These are phyloP conservation scores for Sphaerulina musiva DNA, from an alignment of 2,329 filamentous ascomycete species.

Conservation along the genomic window DNA sequence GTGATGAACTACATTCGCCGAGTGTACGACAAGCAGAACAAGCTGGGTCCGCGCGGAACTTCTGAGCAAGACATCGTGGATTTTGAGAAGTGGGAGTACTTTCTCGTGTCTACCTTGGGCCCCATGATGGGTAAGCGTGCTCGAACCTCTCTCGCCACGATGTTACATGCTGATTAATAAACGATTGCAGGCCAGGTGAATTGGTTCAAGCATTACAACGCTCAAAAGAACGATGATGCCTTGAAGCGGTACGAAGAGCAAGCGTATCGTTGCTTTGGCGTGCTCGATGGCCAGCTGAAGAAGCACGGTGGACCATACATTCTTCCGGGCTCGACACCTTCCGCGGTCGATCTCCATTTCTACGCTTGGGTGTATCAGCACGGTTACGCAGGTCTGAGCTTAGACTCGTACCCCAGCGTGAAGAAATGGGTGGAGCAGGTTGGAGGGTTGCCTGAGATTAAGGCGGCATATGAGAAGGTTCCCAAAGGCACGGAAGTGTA, in stretches of 20 bases:
- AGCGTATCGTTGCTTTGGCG: slow-evolving; percentile 38
- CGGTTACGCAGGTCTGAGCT: slow-evolving; percentile 35
- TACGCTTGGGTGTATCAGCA: slow-evolving; percentile 39
- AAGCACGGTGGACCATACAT: slow-evolving; percentile 37
- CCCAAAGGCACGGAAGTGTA: slow-evolving; percentile 25
- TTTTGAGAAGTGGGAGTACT: slow-evolving; percentile 44
- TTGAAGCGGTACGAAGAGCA: slow-evolving; percentile 38
- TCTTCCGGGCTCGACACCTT: slow-evolving; percentile 32
- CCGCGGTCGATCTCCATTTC: slow-evolving; percentile 40
- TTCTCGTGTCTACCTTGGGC: slow-evolving; percentile 38
- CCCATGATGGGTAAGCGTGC: slow-evolving; percentile 37
- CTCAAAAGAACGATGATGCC: slow-evolving; percentile 39
- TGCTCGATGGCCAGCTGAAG: slow-evolving; percentile 39
- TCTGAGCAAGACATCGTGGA: slow-evolving; percentile 39
- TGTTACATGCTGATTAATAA: not conserved
- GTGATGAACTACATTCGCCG: slow-evolving; percentile 46
- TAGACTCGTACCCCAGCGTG: slow-evolving; percentile 39
- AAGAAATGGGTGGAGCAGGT: slow-evolving; percentile 37
- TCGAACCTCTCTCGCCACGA: not conserved
- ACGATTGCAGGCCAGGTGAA: slow-evolving; percentile 28
- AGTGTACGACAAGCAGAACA: slow-evolving; percentile 40
- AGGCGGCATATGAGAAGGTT: slow-evolving; percentile 38
- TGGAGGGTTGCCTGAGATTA: slow-evolving; percentile 35
- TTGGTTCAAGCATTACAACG: slow-evolving; percentile 40
- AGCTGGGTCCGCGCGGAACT: slow-evolving; percentile 33